These are phyloP conservation scores for Maudiozyma turicensis DNA, from an alignment of 805 yeast genomes.

Conservation along the genomic window DNA sequence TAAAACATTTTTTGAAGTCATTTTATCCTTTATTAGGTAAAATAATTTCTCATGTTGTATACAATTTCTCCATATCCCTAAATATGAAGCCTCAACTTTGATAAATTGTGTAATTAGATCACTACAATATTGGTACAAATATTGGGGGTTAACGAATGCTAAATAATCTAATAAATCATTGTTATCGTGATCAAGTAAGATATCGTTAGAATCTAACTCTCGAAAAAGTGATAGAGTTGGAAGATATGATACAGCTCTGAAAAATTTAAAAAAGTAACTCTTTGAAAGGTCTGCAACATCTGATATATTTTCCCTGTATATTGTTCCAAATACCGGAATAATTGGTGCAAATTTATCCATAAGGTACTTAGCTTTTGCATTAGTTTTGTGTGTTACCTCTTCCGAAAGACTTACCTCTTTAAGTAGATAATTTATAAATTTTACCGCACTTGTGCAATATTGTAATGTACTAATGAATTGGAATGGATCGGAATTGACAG, in stretches of 20 bases:
- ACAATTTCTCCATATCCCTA: slow-evolving; percentile 20
- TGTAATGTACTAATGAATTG: slow-evolving; percentile 17
- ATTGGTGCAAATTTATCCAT: slow-evolving; percentile 7
- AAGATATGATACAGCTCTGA: slow-evolving; percentile 18
- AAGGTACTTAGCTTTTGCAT: slow-evolving; percentile 8
- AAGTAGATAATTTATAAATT: neutral
- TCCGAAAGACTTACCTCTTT: neutral
- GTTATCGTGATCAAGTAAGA: slow-evolving; percentile 11
- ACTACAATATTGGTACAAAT: slow-evolving; percentile 11
- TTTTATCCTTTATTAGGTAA: slow-evolving; percentile 10
- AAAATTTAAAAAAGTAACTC: slow-evolving; percentile 17
- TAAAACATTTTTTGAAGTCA: slow-evolving; percentile 14
- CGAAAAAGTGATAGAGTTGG: slow-evolving; percentile 10
- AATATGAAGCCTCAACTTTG: slow-evolving; percentile 13
- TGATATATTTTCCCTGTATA: slow-evolving; percentile 10
- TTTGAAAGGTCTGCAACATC: slow-evolving; percentile 17
- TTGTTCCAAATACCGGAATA: slow-evolving; percentile 12
- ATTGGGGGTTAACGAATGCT: slow-evolving; percentile 24
- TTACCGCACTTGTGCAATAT: slow-evolving; percentile 14
- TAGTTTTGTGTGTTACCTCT: too few species aligned
- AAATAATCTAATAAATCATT: slow-evolving; percentile 16
- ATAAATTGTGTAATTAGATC: slow-evolving; percentile 7
- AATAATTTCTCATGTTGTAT: slow-evolving; percentile 14
- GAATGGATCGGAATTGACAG: slow-evolving; percentile 15
- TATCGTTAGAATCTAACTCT: slow-evolving; percentile 13